Percentiles rank a stretch among this genome's conserved stretches.
Conservation (phyloP, 2,329 filamentous ascomycete genomes). For the Fusarium transvaalense region DNA sequence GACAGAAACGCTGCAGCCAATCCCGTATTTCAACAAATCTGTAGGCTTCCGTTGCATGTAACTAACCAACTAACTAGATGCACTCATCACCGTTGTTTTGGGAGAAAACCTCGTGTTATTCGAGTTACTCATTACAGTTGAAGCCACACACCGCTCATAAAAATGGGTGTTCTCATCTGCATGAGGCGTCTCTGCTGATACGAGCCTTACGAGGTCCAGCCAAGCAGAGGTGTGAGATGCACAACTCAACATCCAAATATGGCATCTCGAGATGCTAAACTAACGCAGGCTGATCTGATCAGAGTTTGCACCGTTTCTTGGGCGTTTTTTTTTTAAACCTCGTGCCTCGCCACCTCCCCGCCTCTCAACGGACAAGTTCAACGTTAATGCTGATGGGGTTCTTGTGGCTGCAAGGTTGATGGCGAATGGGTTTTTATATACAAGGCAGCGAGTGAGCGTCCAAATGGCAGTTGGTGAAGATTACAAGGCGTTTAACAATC, state of each 20-base stretch:
- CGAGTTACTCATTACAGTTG: slow-evolving; percentile 29
- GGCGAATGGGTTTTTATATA: neutral
- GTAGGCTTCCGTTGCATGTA: slow-evolving; percentile 36
- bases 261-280: slow-evolving; percentile 24
- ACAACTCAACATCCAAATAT: slow-evolving; percentile 23
- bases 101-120: slow-evolving; percentile 8
- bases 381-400: slow-evolving; percentile 3
- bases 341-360: slow-evolving; percentile 18
- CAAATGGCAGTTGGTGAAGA: neutral
- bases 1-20: slow-evolving; percentile 15
- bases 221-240: slow-evolving; percentile 20
- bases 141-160: slow-evolving; percentile 33
- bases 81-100: slow-evolving; percentile 5
- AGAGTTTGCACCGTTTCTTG: slow-evolving; percentile 28
- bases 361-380: slow-evolving; percentile 8
- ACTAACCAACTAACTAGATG: slow-evolving; percentile 14
- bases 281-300: slow-evolving; percentile 25
- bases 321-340: slow-evolving; percentile 8
- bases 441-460: neutral
- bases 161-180: slow-evolving; percentile 21
- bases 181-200: slow-evolving; percentile 35
- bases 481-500: slow-evolving; percentile 7
- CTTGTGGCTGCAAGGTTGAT: slow-evolving; percentile 6
- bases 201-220: slow-evolving; percentile 33
- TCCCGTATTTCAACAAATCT: slow-evolving; percentile 22